These are phyloP conservation scores for Paramarasmius palmivorus DNA, from an alignment of 1,284 basidiomycete species.

Conservation along the genomic window DNA sequence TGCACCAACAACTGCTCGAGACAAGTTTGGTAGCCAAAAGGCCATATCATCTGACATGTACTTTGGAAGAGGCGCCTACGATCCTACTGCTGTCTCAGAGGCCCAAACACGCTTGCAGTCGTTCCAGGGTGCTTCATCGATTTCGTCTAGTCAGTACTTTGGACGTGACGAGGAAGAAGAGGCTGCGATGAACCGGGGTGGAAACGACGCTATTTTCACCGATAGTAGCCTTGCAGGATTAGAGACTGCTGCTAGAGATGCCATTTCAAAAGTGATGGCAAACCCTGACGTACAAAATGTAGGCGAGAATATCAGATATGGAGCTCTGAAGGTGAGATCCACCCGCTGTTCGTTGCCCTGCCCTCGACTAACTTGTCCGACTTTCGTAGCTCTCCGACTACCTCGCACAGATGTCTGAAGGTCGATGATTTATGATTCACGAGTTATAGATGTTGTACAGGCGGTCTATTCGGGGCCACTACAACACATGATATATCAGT, in stretches of 20 bases:
- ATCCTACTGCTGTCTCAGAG: slow-evolving; percentile 71
- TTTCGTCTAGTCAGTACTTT: slow-evolving; percentile 95
- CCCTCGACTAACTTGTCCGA: slow-evolving; percentile 9
- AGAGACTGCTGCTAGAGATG: slow-evolving; percentile 82
- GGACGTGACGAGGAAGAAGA: slow-evolving; percentile 89
- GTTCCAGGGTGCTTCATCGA: slow-evolving; percentile 92
- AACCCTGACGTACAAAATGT: slow-evolving; percentile 92
- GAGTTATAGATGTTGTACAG: background rate
- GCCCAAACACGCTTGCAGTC: slow-evolving; percentile 81
- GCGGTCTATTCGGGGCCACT: background rate
- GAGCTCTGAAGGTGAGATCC: slow-evolving; percentile 78
- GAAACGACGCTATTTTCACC: slow-evolving; percentile 52
- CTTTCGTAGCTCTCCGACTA: slow-evolving; percentile 70
- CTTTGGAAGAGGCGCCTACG: slow-evolving; percentile 90
- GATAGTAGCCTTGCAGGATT: slow-evolving; percentile 74
- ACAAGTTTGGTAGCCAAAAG: slow-evolving; percentile 92
- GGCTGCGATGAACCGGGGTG: slow-evolving; percentile 32
- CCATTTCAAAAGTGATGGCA: slow-evolving; percentile 75
- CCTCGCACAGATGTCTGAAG: slow-evolving; percentile 73
- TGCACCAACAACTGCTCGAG: slow-evolving; percentile 79
- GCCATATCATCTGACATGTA: slow-evolving; percentile 98
- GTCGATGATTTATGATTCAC: slow-evolving; percentile 25
- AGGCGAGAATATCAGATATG: slow-evolving; percentile 79
- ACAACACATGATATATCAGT: background rate
- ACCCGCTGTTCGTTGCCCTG: slow-evolving; percentile 12